Evolutionary conservation across 225 moss, liverwort and hornwort genomes (phyloP).

Genomic region (Polytrichum commune): DNA sequence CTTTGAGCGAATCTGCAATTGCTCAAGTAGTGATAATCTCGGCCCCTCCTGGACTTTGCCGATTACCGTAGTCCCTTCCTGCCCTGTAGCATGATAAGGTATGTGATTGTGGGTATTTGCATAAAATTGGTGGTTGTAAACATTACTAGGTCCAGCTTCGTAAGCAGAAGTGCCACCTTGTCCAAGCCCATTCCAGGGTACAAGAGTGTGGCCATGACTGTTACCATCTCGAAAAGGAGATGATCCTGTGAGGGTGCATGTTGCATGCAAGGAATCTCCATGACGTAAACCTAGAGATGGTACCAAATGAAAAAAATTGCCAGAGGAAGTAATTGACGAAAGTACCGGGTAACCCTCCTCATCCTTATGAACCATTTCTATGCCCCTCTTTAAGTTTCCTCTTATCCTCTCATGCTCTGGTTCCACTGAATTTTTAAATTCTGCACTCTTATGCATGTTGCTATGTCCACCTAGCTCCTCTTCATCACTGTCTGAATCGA

Average conservation of each 20-base stretch:
- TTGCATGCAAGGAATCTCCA: not conserved
- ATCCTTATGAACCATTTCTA: not conserved
- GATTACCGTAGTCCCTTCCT: slow-evolving; percentile 7
- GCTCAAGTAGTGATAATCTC: not conserved
- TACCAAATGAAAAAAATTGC: slow-evolving; percentile 4
- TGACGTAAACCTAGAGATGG: not conserved
- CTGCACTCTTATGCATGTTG: not conserved
- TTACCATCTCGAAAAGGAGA: too few species aligned
- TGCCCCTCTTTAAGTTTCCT: slow-evolving; percentile 3
- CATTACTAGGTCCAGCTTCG: not conserved
- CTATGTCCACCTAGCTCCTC: slow-evolving; percentile 9
- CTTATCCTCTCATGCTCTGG: slow-evolving; percentile 13
- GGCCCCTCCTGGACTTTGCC: slow-evolving; percentile 6
- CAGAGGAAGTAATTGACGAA: slow-evolving; percentile 12
- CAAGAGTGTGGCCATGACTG: too few species aligned
- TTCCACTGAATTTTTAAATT: slow-evolving; percentile 17
- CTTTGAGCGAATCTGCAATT: not conserved
- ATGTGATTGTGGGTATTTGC: not conserved
- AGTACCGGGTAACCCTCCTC: not conserved
- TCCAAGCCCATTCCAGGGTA: not conserved
- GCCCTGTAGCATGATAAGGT: slow-evolving; percentile 4
- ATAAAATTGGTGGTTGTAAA: slow-evolving; percentile 2
- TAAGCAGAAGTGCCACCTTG: not conserved
- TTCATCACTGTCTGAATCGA: slow-evolving; percentile 34
- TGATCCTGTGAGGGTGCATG: not conserved